Evolutionary conservation across 1,284 basidiomycete species (phyloP).

Genomic region (Irpex rosettiformis): DNA sequence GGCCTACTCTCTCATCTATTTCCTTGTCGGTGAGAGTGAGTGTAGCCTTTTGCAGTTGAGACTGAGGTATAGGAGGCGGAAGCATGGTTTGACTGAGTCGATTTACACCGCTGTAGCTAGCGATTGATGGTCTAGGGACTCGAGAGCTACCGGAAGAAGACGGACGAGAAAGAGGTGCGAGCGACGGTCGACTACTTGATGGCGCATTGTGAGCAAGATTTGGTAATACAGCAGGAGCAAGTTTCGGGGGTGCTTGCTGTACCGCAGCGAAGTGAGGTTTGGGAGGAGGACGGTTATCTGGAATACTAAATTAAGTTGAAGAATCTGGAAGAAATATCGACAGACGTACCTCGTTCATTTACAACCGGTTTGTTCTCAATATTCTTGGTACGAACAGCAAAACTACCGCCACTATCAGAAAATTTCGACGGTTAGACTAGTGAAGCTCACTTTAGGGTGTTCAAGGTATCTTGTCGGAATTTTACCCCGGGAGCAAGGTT

Average conservation of each 20-base stretch:
- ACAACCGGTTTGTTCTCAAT: conserved; percentile 75
- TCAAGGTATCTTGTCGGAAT: conserved; percentile 79
- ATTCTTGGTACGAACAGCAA: conserved; percentile 76
- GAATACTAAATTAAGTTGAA: background rate
- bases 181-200: conserved; percentile 16
- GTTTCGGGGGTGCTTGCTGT: conserved; percentile 43
- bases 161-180: conserved; percentile 12
- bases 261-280: conserved; percentile 63
- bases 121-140: conserved; percentile 26
- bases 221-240: conserved; percentile 38
- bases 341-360: conserved; percentile 58
- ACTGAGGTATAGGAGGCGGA: conserved; percentile 16
- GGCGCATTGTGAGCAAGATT: conserved; percentile 11
- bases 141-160: conserved; percentile 24
- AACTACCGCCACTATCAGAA: conserved; percentile 40
- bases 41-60: conserved; percentile 8
- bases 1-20: conserved; percentile 62
- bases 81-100: conserved; percentile 9
- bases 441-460: conserved; percentile 70
- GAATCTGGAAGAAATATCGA: conserved; percentile 1
- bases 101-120: conserved; percentile 12
- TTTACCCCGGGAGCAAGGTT: conserved; percentile 78
- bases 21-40: conserved; percentile 55
- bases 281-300: conserved; percentile 52
- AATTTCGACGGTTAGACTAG: background rate